Conservation (phyloP, 306 rosid species). For the Echinosophora koreensis region DNA sequence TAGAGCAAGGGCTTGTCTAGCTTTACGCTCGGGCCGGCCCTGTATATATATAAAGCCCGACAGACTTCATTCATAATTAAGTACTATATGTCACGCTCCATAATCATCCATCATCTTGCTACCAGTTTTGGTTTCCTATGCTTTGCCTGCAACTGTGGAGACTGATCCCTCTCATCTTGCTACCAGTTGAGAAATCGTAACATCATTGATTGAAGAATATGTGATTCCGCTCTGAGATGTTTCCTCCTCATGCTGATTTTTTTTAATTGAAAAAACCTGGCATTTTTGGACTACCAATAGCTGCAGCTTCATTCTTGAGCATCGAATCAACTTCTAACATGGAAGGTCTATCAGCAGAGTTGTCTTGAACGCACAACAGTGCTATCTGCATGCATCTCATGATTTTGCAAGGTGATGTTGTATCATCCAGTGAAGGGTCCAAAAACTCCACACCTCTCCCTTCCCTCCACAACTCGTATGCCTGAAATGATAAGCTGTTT, state of each 20-base stretch:
- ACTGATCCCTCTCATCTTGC: too few species aligned
- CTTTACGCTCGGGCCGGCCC: too few species aligned
- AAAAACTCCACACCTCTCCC: constrained; percentile 59
- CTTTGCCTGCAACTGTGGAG: too few species aligned
- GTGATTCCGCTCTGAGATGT: constrained; percentile 18
- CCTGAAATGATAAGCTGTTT: constrained; percentile 43
- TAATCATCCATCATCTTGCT: constrained; percentile 53
- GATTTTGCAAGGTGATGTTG: constrained; percentile 53
- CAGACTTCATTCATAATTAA: neutral
- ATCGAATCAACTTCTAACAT: constrained; percentile 69
- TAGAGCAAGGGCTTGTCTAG: too few species aligned
- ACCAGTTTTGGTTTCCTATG: too few species aligned
- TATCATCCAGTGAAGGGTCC: constrained; percentile 63
- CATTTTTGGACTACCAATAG: constrained; percentile 50
- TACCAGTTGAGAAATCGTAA: constrained; percentile 52
- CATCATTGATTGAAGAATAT: constrained; percentile 52
- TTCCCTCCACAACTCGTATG: constrained; percentile 64
- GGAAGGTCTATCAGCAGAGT: constrained; percentile 65
- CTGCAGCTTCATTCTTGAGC: constrained; percentile 57
- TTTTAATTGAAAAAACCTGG: constrained; percentile 56
- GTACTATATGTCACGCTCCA: constrained; percentile 18
- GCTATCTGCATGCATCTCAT: constrained; percentile 74
- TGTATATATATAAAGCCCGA: neutral
- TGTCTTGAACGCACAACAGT: constrained; percentile 70
- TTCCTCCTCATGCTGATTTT: constrained; percentile 18